Evolutionary conservation across 108 stramenopile genomes (phyloP), one percentile per base, ranked within the genome.

Genomic region (Pseudonitzschia multistriata): DNA sequence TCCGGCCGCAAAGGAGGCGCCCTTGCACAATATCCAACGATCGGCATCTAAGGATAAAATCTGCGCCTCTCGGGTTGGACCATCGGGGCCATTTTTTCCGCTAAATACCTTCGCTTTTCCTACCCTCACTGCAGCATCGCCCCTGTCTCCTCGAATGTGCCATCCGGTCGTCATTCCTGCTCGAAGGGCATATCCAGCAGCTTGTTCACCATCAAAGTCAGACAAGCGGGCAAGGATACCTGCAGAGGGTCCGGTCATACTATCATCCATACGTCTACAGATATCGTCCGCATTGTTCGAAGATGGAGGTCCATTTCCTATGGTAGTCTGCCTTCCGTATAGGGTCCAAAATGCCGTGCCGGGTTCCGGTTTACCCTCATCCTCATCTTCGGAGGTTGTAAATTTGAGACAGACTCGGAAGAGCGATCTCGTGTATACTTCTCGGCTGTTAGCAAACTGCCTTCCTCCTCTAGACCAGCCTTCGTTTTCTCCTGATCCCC

Each of bases 341-440:
- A 88, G 62, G 0, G 93, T 91, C 93, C 93, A 94, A 53, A 85
- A 94, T 28, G 93, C 88, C 57, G 93, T 94, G 28, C 87, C 90
- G 6, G 93, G 90, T 77, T 94, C 93, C n/a, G 87, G 89, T 70
- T 94, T 94, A 25, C 93, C 93, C 73, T 94, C 93, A 55, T 94
- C 93, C 56, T 94, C 93, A 52, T 94, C 93, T 71, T 94, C 93
- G 34, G 93, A 94, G 8, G 93, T 94, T 65, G 93, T 94, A 66
- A 94, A 94, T 82, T 94, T 94, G 57, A 94, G 76, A 71, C 93
- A 94, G 62, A 94, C 76, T 62, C 93, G 83, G 66, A 74, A 91
- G 8, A 94, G 79, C 8, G 83, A 77, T 27, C 93, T 71, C 17
- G 93, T 91, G 77, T 94, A 94, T n/a, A 91, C 81, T 77, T 94